A percentile compares a stretch with the other conserved stretches of the same genome.
Conservation (phyloP, 1,139 yeast genomes). For the Pichia sp. region DNA sequence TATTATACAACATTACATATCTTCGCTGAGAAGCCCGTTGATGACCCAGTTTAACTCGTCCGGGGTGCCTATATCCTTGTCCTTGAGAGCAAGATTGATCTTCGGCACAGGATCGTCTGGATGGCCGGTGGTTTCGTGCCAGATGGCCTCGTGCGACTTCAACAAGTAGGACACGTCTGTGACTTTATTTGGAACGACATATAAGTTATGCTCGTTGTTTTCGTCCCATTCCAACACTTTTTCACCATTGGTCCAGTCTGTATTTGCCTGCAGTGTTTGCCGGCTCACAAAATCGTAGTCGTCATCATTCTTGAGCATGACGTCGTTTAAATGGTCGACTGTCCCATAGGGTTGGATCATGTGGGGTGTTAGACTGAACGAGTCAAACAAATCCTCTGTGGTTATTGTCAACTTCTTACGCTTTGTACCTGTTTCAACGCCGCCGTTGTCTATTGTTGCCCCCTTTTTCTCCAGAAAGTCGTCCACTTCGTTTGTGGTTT, state of each 20-base stretch:
- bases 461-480: not conserved
- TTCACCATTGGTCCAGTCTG: constrained; percentile 5
- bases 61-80: constrained; percentile 46
- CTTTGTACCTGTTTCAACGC: constrained; percentile 8
- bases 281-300: constrained; percentile 34
- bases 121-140: constrained; percentile 1
- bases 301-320: constrained; percentile 45
- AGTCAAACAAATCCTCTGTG: constrained; percentile 61
- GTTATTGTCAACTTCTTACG: constrained; percentile 41
- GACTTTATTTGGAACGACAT: constrained; percentile 17
- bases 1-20: constrained; percentile 5
- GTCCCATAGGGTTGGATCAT: constrained; percentile 67
- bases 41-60: constrained; percentile 71
- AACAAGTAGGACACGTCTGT: constrained; percentile 21
- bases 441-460: not conserved
- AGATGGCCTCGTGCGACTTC: constrained; percentile 13
- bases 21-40: constrained; percentile 43
- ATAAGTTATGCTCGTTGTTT: constrained; percentile 4
- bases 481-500: not conserved
- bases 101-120: constrained; percentile 9
- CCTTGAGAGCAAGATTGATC: constrained; percentile 25
- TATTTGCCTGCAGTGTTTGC: not conserved
- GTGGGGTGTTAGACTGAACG: constrained; percentile 62
- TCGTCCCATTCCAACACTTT: constrained; percentile 6
- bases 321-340: constrained; percentile 27